A percentile compares a stretch with the other conserved stretches of the same genome.
Evolutionary conservation across 2,329 filamentous ascomycete genomes (phyloP).

Genomic region (Lizonia empirigonia): DNA sequence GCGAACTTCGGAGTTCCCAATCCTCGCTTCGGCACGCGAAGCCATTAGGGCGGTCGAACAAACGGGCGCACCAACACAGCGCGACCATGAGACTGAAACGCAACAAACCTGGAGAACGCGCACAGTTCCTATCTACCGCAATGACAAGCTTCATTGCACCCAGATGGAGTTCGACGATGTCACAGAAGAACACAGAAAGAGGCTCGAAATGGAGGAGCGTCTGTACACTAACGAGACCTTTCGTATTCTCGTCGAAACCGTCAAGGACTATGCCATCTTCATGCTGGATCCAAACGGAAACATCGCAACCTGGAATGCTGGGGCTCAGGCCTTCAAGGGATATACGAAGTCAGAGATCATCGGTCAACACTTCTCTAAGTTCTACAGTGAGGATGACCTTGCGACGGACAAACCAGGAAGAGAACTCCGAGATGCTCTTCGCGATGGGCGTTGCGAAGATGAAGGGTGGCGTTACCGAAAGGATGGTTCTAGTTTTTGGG

Average conservation of each 20-base stretch:
- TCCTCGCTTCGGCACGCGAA: constrained; percentile 45
- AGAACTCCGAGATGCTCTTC: constrained; percentile 60
- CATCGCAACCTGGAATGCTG: constrained; percentile 64
- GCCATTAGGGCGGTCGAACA: constrained; percentile 48
- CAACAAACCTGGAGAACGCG: constrained; percentile 45
- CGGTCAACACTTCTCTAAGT: constrained; percentile 63
- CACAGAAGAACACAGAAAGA: constrained; percentile 41
- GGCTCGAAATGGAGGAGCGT: constrained; percentile 50
- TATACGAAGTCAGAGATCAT: constrained; percentile 62
- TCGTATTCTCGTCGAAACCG: constrained; percentile 65
- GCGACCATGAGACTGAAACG: constrained; percentile 39
- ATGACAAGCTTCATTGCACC: constrained; percentile 48
- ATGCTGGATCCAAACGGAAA: constrained; percentile 63
- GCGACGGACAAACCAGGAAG: constrained; percentile 56
- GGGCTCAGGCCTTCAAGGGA: constrained; percentile 62
- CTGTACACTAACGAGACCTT: constrained; percentile 60
- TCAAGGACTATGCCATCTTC: constrained; percentile 68
- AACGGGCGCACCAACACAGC: constrained; percentile 43
- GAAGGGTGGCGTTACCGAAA: constrained; percentile 65
- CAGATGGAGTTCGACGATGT: constrained; percentile 52
- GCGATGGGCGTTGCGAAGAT: constrained; percentile 63
- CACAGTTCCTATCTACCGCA: constrained; percentile 52
- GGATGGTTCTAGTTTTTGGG: constrained; percentile 64
- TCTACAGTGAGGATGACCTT: constrained; percentile 61
- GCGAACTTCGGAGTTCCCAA: constrained; percentile 42